Evolutionary conservation across 139 green algal species (phyloP), one percentile per base, ranked within the genome.

Genomic region (Micromonas commoda): DNA sequence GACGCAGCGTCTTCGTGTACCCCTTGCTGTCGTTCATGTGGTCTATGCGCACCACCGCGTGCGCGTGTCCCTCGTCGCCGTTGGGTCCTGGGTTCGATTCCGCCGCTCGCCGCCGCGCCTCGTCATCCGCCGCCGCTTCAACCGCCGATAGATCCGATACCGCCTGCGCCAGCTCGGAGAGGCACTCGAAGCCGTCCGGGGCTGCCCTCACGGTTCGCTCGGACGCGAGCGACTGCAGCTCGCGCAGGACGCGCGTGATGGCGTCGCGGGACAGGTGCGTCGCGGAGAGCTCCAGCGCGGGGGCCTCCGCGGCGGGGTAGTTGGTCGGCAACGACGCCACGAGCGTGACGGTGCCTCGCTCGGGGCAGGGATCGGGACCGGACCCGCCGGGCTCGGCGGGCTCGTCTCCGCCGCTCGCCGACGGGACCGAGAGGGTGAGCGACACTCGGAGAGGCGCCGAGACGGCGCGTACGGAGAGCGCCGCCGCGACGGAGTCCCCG

Each of bases 1-100:
- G 77, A 21, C 28, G 28, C 63, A 80, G 64, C 75, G 24, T 52
- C 75, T 77, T 80, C 54, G 77, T 2, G 61, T 80, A 80, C 75
- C 29, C 65, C 16, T 9, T 26, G 6, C 26, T 32, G 28, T 74
- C 64, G 34, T 80, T 80, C 75, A 80, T 80, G 75, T 80, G 75
- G 34, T 80, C 75, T 6, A 80, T 73, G 2, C 64, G 28, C 21
- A 80, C 24, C 66, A 80, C 61, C n/a, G 61, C 64, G 29, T 77
- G 34, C 23, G 64, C 23, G 26, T 38, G 13, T 29, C 33, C 64
- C 3, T 71, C 64, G 26, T 51, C 64, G 32, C 5, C 64, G 26
- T 38, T 29, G 26, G 23, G 4, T 13, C 26, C 64, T 3, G 16
- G 5, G 24, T 5, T 21, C 26, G 60, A 13, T 13, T 68, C 26